A percentile compares a stretch with the other conserved stretches of the same genome.
phyloP scores from a whole-genome alignment of 2,329 filamentous ascomycete species.

The Gremmenia infestans region DNA sequence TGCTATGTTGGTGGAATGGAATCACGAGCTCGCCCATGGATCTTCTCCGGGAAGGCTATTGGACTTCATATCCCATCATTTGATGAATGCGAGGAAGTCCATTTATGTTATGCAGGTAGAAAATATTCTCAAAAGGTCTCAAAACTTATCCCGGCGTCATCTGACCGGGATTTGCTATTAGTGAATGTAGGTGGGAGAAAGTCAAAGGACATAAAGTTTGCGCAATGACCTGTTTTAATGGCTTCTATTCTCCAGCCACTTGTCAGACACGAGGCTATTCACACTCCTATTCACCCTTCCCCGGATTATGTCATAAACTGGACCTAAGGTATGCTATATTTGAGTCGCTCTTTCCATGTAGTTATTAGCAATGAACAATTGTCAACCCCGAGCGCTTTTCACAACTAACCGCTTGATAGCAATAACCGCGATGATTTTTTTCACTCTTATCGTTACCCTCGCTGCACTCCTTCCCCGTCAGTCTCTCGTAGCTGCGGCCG shows the following conservation, averaged over 20 bases:
- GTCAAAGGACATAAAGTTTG: constrained; percentile 7
- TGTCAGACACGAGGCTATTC: background rate
- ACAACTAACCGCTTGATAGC: constrained; percentile 4
- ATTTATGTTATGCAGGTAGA: background rate
- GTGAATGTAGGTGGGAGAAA: background rate
- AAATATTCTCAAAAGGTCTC: background rate
- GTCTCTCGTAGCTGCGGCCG: constrained; percentile 5
- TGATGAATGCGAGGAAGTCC: background rate
- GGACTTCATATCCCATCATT: background rate
- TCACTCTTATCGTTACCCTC: constrained; percentile 3
- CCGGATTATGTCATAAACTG: background rate
- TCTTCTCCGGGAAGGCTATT: background rate
- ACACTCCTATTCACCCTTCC: background rate
- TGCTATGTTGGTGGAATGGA: background rate
- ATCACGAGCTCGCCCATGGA: background rate
- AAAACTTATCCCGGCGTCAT: background rate
- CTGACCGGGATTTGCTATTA: background rate
- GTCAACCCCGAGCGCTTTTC: background rate
- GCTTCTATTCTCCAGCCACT: background rate
- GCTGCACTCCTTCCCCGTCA: constrained; percentile 1
- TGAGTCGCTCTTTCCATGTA: background rate
- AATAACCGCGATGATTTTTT: constrained; percentile 2
- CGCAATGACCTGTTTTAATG: background rate
- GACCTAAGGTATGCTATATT: background rate
- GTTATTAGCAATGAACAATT: background rate